Conservation (phyloP, 1,284 basidiomycete species). For the Naganishia sp. region DNA sequence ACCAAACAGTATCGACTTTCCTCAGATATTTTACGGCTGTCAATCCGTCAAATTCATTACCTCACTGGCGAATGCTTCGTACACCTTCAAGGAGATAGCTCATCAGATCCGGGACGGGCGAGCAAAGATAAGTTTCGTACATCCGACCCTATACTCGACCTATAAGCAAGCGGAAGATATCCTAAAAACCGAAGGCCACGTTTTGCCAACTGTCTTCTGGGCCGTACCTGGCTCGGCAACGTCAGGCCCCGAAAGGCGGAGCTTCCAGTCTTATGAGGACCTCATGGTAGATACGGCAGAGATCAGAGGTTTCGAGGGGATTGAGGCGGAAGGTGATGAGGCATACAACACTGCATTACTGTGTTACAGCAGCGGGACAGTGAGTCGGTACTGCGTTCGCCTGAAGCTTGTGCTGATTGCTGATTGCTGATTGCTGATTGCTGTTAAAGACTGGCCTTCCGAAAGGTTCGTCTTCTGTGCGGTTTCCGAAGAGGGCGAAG, state of each 20-base stretch:
- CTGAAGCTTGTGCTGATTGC: background rate
- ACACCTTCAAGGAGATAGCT: constrained; percentile 47
- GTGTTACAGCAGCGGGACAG: constrained; percentile 39
- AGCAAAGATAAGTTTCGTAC: constrained; percentile 61
- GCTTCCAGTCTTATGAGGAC: constrained; percentile 12
- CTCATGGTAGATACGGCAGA: background rate
- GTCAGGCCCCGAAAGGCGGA: background rate
- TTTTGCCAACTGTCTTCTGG: constrained; percentile 12
- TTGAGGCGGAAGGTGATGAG: constrained; percentile 19
- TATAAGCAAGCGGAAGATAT: constrained; percentile 20
- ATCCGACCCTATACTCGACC: constrained; percentile 46
- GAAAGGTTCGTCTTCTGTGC: constrained; percentile 11
- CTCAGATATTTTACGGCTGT: constrained; percentile 63
- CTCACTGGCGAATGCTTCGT: constrained; percentile 49
- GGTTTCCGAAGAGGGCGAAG: background rate
- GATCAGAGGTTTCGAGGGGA: constrained; percentile 7
- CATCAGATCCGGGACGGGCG: constrained; percentile 58
- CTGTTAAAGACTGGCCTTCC: constrained; percentile 16
- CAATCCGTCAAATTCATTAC: constrained; percentile 45
- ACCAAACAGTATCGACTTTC: constrained; percentile 66
- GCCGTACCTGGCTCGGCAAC: constrained; percentile 8
- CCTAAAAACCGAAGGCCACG: constrained; percentile 26
- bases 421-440: background rate
- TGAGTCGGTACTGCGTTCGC: constrained; percentile 2
- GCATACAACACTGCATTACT: constrained; percentile 38